These are phyloP conservation scores for Artemisia argyi DNA, from an alignment of 129 eudicot species.

Conservation along the genomic window DNA sequence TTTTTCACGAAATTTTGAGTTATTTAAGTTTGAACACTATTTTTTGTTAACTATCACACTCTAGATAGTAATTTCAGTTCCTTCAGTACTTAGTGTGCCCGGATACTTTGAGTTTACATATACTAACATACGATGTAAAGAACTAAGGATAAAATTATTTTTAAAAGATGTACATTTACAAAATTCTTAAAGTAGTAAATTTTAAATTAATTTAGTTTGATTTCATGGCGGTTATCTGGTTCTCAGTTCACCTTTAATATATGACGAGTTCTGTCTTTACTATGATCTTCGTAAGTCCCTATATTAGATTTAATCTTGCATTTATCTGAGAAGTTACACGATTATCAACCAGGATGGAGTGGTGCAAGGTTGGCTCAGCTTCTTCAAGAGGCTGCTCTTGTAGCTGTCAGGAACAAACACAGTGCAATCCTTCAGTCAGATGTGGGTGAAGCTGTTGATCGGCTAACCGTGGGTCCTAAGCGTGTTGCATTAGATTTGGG, in stretches of 20 bases:
- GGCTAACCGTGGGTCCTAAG: slow-evolving; percentile 86
- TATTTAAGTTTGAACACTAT: too few species aligned
- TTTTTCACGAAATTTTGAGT: too few species aligned
- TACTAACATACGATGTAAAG: too few species aligned
- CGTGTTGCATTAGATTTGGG: slow-evolving; percentile 72
- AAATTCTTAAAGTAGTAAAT: too few species aligned
- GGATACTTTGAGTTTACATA: too few species aligned
- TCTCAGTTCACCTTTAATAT: neutral
- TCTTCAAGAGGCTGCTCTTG: slow-evolving; percentile 94
- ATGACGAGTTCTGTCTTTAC: slow-evolving; percentile 7
- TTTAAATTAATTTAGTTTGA: too few species aligned
- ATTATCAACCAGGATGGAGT: slow-evolving; percentile 71
- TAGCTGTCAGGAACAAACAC: slow-evolving; percentile 82
- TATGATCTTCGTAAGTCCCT: neutral
- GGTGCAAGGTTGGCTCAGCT: slow-evolving; percentile 97
- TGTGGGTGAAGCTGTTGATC: slow-evolving; percentile 90
- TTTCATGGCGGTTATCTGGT: too few species aligned
- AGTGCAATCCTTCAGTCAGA: slow-evolving; percentile 68
- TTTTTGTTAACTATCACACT: too few species aligned
- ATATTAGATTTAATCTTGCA: neutral
- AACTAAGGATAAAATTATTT: too few species aligned
- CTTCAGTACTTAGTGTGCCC: too few species aligned
- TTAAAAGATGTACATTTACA: too few species aligned
- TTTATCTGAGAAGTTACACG: slow-evolving; percentile 2
- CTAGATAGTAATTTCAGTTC: too few species aligned